Conservation (phyloP, 2,329 filamentous ascomycete genomes). For the Nemania serpens region DNA sequence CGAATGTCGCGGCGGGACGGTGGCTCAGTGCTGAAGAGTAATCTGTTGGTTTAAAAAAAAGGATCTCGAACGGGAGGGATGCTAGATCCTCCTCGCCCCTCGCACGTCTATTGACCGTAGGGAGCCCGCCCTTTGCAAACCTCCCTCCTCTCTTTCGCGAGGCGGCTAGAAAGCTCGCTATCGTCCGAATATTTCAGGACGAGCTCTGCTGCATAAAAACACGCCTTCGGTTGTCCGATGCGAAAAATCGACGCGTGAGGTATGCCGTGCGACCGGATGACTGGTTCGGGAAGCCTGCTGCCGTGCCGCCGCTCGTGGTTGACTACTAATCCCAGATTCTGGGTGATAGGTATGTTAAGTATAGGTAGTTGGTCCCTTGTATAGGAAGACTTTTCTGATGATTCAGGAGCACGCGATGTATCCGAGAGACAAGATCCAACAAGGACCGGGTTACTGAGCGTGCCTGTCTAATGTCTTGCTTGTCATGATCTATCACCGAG, state of each 20-base stretch:
- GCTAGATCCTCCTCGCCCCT: not conserved
- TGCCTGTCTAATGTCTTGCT: not conserved
- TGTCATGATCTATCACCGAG: constrained; percentile 1
- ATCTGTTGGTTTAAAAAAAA: not conserved
- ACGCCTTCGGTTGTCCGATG: not conserved
- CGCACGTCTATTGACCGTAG: not conserved
- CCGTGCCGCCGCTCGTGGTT: not conserved
- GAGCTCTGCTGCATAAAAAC: not conserved
- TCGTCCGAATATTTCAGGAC: not conserved
- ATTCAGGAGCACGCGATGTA: constrained; percentile 7
- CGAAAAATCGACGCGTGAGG: not conserved
- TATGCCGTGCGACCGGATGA: constrained; percentile 11
- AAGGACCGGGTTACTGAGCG: not conserved
- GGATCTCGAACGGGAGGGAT: not conserved
- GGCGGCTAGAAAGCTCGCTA: not conserved
- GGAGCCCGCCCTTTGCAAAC: not conserved
- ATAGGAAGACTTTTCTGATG: not conserved
- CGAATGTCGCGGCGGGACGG: not conserved
- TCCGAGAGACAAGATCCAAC: constrained; percentile 1
- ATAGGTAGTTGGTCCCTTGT: not conserved
- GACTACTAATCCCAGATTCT: not conserved
- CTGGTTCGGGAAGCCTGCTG: not conserved
- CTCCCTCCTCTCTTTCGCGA: not conserved
- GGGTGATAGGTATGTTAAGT: not conserved
- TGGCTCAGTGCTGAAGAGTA: not conserved